These are phyloP conservation scores for Ogataea paraovalis DNA, from an alignment of 805 yeast genomes.

Conservation along the genomic window DNA sequence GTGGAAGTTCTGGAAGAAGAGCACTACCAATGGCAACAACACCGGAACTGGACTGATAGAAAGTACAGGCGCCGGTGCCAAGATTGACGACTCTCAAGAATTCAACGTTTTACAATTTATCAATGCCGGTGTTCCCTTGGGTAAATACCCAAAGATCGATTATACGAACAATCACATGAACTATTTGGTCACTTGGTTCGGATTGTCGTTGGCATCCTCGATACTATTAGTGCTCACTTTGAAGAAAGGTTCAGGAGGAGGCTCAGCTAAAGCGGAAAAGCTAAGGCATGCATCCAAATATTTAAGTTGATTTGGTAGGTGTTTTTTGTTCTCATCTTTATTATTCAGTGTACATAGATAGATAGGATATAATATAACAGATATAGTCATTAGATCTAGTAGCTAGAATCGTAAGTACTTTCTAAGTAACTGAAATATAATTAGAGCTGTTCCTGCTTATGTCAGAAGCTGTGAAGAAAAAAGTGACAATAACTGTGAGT, in stretches of 20 bases:
- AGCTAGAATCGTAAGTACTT: too few species aligned
- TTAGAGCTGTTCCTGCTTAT: too few species aligned
- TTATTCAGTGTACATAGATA: background rate
- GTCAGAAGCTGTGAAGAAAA: too few species aligned
- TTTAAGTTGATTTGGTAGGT: slow-evolving; percentile 33
- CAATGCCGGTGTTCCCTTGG: slow-evolving; percentile 86
- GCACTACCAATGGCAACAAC: background rate
- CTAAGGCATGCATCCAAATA: slow-evolving; percentile 44
- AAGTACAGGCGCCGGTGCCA: slow-evolving; percentile 6
- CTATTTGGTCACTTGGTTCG: slow-evolving; percentile 93
- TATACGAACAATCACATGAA: slow-evolving; percentile 87
- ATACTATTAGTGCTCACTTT: slow-evolving; percentile 57
- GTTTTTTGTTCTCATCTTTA: too few species aligned
- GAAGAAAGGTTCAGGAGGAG: slow-evolving; percentile 34
- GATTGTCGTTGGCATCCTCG: slow-evolving; percentile 69
- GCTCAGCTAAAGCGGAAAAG: slow-evolving; percentile 42
- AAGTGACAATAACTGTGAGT: too few species aligned
- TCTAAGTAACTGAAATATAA: too few species aligned
- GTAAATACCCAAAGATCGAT: slow-evolving; percentile 74
- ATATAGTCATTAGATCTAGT: too few species aligned
- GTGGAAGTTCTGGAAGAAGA: slow-evolving; percentile 30
- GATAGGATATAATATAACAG: background rate
- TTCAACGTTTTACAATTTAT: slow-evolving; percentile 56
- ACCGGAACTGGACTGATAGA: background rate
- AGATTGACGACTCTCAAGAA: slow-evolving; percentile 33